Conservation (phyloP, 371 early-diverging fungal genomes). For the Cokeromyces recurvatus region DNA sequence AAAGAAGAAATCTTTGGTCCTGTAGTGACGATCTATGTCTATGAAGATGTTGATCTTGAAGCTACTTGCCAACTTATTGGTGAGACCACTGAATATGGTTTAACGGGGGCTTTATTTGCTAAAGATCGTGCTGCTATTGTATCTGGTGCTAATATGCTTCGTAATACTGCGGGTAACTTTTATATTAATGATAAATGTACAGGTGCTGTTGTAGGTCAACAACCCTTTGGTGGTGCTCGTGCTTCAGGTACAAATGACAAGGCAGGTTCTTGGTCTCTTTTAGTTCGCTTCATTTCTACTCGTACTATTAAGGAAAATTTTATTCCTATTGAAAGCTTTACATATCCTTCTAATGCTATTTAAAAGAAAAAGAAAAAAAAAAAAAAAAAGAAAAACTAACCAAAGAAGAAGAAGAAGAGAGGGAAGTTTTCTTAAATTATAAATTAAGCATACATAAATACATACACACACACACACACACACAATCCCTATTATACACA, state of each 20-base stretch:
- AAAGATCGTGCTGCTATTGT: constrained; percentile 79
- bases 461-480: too few species aligned
- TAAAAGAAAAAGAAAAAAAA: too few species aligned
- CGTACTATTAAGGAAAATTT: constrained; percentile 97
- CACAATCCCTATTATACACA: too few species aligned
- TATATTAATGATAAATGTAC: constrained; percentile 99
- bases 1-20: constrained; percentile 97
- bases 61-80: constrained; percentile 72
- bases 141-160: constrained; percentile 69
- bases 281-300: constrained; percentile 84
- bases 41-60: constrained; percentile 80
- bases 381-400: too few species aligned
- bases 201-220: constrained; percentile 97
- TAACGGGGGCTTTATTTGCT: constrained; percentile 91
- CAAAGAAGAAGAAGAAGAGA: too few species aligned
- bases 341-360: constrained; percentile 85
- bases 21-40: constrained; percentile 91
- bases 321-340: constrained; percentile 70
- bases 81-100: constrained; percentile 79
- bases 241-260: constrained; percentile 98
- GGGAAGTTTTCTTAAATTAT: too few species aligned
- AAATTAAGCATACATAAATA: too few species aligned
- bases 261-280: constrained; percentile 74
- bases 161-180: constrained; percentile 95
- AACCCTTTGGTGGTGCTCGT: constrained; percentile 96